These are phyloP conservation scores for Coffea canephora DNA, from an alignment of 257 asterid genomes.

Conservation along the genomic window DNA sequence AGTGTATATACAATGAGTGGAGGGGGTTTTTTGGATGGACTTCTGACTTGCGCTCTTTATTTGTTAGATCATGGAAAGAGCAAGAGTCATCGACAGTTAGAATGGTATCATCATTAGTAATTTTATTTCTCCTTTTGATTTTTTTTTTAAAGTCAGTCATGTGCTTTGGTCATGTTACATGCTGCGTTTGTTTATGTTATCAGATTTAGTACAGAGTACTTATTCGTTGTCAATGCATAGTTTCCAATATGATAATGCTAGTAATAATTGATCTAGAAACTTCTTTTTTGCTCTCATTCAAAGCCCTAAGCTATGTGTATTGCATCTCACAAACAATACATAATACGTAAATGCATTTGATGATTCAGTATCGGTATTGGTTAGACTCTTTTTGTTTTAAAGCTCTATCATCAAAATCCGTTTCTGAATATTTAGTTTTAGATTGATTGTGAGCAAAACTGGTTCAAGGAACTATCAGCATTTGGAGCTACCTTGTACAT, in stretches of 20 bases:
- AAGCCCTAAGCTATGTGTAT: neutral
- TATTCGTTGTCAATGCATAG: neutral
- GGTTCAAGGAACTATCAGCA: neutral
- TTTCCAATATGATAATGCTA: neutral
- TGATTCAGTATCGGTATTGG: neutral
- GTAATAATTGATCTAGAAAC: neutral
- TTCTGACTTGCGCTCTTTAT: conserved; percentile 57
- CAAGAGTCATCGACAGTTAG: conserved; percentile 51
- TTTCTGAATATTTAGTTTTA: neutral
- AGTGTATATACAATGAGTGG: conserved; percentile 91
- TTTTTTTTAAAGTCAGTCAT: neutral
- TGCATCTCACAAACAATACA: neutral
- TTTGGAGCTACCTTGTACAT: neutral
- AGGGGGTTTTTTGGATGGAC: conserved; percentile 75
- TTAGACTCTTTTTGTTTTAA: neutral
- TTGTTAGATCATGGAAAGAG: conserved; percentile 58
- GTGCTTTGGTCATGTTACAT: neutral
- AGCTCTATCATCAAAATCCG: neutral
- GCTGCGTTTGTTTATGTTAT: neutral
- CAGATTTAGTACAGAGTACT: neutral
- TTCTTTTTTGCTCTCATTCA: neutral
- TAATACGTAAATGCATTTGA: neutral
- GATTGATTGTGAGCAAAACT: neutral
- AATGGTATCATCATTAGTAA: conserved; percentile 39
- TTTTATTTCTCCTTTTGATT: conserved; percentile 1